A percentile compares a stretch with the other conserved stretches of the same genome.
phyloP scores from a whole-genome alignment of 768 basidiomycete genomes.

The Tricholoma matsutake region DNA sequence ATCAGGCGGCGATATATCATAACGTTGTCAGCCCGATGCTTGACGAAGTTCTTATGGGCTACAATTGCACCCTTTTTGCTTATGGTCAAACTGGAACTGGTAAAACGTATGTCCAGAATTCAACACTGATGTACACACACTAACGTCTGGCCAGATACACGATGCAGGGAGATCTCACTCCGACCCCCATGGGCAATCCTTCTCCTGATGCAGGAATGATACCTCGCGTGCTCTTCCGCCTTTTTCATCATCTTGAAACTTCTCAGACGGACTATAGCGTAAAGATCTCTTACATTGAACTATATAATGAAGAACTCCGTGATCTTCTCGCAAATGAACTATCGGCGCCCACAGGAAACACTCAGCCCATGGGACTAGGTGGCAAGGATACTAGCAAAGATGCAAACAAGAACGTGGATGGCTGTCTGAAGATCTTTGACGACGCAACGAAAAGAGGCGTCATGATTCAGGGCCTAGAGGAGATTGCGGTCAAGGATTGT shows the following conservation, averaged over 20 bases:
- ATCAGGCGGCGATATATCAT: conserved; percentile 90
- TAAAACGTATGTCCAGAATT: conserved; percentile 75
- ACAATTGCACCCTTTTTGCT: conserved; percentile 96
- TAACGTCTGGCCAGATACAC: conserved; percentile 58
- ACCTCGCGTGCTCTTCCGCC: conserved; percentile 85
- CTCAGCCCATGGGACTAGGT: conserved; percentile 78
- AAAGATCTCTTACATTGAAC: conserved; percentile 89
- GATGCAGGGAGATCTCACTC: conserved; percentile 92
- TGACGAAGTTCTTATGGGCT: conserved; percentile 90
- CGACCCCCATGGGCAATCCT: conserved; percentile 84
- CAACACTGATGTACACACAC: neutral
- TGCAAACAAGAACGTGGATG: conserved; percentile 33
- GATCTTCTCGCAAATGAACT: conserved; percentile 87
- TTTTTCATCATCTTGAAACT: conserved; percentile 86
- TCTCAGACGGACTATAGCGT: conserved; percentile 83
- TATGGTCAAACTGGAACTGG: conserved; percentile 99
- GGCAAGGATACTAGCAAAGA: conserved; percentile 39
- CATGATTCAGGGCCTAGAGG: conserved; percentile 93
- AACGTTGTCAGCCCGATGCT: conserved; percentile 93
- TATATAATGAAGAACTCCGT: conserved; percentile 98
- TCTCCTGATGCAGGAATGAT: conserved; percentile 93
- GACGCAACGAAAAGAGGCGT: conserved; percentile 87
- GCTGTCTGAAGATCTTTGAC: conserved; percentile 86
- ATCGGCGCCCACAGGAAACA: conserved; percentile 57
- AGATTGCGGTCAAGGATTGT: conserved; percentile 78